phyloP scores from a whole-genome alignment of 2,329 filamentous ascomycete species.

The Penicillium sp. region DNA sequence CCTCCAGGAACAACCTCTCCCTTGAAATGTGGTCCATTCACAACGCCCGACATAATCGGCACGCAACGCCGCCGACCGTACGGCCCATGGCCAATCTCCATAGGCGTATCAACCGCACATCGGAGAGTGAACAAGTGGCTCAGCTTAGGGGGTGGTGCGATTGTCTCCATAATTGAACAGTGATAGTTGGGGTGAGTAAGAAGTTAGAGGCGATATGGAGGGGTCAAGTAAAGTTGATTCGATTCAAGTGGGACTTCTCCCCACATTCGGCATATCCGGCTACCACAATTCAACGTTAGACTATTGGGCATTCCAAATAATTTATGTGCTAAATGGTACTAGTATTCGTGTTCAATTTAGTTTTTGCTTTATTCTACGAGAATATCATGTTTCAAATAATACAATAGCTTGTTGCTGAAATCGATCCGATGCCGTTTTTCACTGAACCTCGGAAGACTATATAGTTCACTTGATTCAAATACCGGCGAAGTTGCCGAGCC shows the following conservation, averaged over 20 bases:
- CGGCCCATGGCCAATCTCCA: conserved; percentile 27
- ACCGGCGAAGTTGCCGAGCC: background rate
- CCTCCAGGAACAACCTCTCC: conserved; percentile 27
- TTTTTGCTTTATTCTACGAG: background rate
- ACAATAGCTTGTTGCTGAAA: too few species aligned
- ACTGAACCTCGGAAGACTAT: background rate
- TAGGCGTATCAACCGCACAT: conserved; percentile 25
- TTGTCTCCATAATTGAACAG: conserved; percentile 15
- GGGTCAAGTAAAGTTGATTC: background rate
- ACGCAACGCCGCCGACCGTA: conserved; percentile 29
- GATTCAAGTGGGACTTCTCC: background rate
- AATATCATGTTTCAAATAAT: background rate
- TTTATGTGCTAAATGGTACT: too few species aligned
- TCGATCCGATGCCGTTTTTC: background rate
- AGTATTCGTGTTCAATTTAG: background rate
- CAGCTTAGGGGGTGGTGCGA: conserved; percentile 22
- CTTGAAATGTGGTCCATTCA: conserved; percentile 22
- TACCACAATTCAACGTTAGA: background rate
- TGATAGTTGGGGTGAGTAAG: background rate
- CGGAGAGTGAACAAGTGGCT: conserved; percentile 25
- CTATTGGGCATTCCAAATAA: too few species aligned
- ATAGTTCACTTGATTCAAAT: background rate
- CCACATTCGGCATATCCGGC: background rate
- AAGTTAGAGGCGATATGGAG: background rate
- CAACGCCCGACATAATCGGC: conserved; percentile 22